Base-by-base conservation (phyloP, 768 basidiomycete species). In the Strobilomyces confusus region DNA sequence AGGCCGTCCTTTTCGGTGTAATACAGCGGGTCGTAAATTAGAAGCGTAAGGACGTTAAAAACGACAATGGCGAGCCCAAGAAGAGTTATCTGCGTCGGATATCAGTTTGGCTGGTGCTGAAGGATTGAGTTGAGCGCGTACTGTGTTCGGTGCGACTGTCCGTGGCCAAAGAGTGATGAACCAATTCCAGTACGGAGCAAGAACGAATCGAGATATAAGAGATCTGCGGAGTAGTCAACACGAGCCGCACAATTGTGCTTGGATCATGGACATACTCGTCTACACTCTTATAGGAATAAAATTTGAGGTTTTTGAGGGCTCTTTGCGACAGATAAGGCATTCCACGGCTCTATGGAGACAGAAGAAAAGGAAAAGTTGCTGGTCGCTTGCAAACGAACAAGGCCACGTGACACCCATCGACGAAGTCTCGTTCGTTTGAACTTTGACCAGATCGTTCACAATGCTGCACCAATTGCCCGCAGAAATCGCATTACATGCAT, bases 141-240 rank as follows among this genome's bases (percentile, higher is more conserved):
- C 94, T 12, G 87, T 87, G 68, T 98, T 98, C 2, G 94, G 94
- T 0, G 94, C 94, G 7, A 98, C 76, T 42, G 76, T 84, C 42
- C 79, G 75, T 2, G 94, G 94, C 83, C 90, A 95, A 23, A 94
- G 76, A 5, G 82, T 92, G 50, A 95, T 89, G 56, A 95, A 82
- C 89, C 89, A 89, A 32, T 77, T 90, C 93, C 94, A 97, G 72
- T 87, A 95, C 3, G 89, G 89, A 41, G 83, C 81, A 49, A 98
- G 75, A 22, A 94, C 72, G 68, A 87, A 86, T 63, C 80, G 77
- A 36, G 91, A 91, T 2, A 89, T 62, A 30, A 90, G 59, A 9
- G 92, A 95, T 67, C 91, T 93, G 55, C 34, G 9, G 45, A 32
- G 30, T 19, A 19, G 29, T 32, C 19, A 44, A 44, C 17, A 26